Base-by-base conservation (phyloP, 768 basidiomycete species). In the Crepidotus variabilis region DNA sequence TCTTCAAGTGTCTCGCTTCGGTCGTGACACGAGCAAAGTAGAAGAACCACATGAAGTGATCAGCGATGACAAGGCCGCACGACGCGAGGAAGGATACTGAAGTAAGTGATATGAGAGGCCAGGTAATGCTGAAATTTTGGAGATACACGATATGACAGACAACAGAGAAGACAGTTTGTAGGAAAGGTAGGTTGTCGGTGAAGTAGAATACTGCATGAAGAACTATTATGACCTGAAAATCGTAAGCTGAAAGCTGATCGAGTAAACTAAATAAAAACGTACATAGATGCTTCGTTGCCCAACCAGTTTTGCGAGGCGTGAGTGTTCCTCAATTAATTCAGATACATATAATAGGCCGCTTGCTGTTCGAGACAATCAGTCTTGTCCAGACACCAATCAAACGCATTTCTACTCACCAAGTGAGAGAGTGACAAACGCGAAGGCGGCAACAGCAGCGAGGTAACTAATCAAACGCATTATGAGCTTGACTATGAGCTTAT, bases 31-130 rank as follows among this genome's bases (percentile, higher is more conserved):
- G 81, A 45, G 94, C 84, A 70, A 98, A 98, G 73, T 98, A 82
- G 74, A 91, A 93, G 78, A 99, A 99, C 92, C 95, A 98, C 39
- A 92, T 69, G 67, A 98, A 98, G 71, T 98, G 97, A 74, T 98
- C 93, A 1, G 75, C 70, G 55, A 99, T 81, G 60, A 97, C 96
- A 54, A 95, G 75, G 18, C 80, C 60, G 70, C 94, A 97, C 0
- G 95, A 98, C 0, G 83, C 79, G 47, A 98, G 71, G 78, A 99
- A 98, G 6, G 85, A 83, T 18, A 75, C 67, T 0, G 95, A 98
- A 14, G 91, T 82, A 49, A 99, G 81, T 1, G 92, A 94, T 63
- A 99, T 98, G 67, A 92, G 73, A 1, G 97, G 97, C 96, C 97
- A 99, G 21, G 80, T 78, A 5, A 73, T 63, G 9, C 93, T 91